phyloP scores from a whole-genome alignment of 495 filamentous ascomycete species.

The Cetradonia linearis region DNA sequence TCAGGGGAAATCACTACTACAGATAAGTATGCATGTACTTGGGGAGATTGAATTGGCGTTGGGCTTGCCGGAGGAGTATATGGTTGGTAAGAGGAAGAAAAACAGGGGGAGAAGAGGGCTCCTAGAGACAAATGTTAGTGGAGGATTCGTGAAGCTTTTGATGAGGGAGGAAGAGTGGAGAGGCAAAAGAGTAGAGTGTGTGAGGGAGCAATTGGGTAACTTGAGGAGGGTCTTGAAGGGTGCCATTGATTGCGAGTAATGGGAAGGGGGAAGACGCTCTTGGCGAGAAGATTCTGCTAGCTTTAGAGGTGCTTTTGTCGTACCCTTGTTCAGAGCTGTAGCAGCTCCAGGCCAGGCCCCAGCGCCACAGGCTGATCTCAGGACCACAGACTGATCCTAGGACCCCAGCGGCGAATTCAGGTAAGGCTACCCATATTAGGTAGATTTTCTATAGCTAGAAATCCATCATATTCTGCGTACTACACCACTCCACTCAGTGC shows the following conservation, averaged over 20 bases:
- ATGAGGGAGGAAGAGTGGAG: constrained; percentile 11
- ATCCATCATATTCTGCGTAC: not conserved
- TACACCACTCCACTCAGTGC: not conserved
- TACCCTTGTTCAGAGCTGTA: not conserved
- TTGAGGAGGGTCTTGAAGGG: constrained; percentile 8
- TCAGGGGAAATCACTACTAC: constrained; percentile 9
- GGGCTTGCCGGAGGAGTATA: constrained; percentile 12
- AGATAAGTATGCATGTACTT: constrained; percentile 13
- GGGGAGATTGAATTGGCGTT: constrained; percentile 12
- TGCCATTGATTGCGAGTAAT: not conserved
- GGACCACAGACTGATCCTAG: not conserved
- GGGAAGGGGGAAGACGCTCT: not conserved
- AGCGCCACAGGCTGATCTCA: not conserved
- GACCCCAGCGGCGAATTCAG: not conserved
- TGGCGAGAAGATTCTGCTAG: not conserved
- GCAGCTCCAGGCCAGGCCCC: not conserved
- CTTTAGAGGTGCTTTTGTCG: not conserved
- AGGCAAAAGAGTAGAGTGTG: constrained; percentile 4
- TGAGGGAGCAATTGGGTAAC: constrained; percentile 4
- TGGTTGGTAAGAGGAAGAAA: not conserved
- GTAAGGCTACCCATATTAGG: not conserved
- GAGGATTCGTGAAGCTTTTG: constrained; percentile 5
- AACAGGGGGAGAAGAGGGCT: constrained; percentile 1
- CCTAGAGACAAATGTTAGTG: constrained; percentile 8
- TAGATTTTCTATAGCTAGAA: not conserved